Conservation (phyloP, 495 filamentous ascomycete species). For the Xylaria grammica region DNA sequence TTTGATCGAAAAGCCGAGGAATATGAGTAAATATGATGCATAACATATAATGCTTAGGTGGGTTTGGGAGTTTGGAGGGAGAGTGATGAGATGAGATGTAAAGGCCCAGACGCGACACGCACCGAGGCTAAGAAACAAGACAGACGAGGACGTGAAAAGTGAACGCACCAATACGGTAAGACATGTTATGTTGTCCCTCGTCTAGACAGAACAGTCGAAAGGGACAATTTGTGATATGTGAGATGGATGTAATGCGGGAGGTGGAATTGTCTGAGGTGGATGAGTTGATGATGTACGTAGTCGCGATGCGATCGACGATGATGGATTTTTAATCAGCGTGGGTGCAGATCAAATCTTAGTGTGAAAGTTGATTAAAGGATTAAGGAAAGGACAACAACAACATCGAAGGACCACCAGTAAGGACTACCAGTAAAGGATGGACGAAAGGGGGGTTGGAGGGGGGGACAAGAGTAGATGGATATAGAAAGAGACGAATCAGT, state of each 20-base stretch:
- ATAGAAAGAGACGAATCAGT: not conserved
- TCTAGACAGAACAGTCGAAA: not conserved
- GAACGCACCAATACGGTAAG: constrained; percentile 46
- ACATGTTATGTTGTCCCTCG: constrained; percentile 29
- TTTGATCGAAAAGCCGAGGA: not conserved
- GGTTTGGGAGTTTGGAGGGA: no score
- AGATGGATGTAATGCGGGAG: constrained; percentile 1
- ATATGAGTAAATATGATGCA: no score
- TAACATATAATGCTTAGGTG: no score
- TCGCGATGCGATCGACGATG: constrained; percentile 12
- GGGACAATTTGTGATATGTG: not conserved
- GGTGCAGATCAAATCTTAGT: not conserved
- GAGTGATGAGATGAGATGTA: not conserved
- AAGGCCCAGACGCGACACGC: constrained; percentile 1
- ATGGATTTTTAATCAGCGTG: not conserved
- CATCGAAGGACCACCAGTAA: no score
- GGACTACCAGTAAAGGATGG: no score
- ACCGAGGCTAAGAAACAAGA: not conserved
- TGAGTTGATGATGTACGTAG: not conserved
- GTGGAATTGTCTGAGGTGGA: constrained; percentile 5
- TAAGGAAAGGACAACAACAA: no score
- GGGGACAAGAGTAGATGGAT: not conserved
- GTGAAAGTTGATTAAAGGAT: not conserved
- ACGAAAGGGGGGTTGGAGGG: not conserved
- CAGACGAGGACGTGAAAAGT: constrained; percentile 4